phyloP scores from a whole-genome alignment of 2,329 filamentous ascomycete species.

The Xylaria sp. region DNA sequence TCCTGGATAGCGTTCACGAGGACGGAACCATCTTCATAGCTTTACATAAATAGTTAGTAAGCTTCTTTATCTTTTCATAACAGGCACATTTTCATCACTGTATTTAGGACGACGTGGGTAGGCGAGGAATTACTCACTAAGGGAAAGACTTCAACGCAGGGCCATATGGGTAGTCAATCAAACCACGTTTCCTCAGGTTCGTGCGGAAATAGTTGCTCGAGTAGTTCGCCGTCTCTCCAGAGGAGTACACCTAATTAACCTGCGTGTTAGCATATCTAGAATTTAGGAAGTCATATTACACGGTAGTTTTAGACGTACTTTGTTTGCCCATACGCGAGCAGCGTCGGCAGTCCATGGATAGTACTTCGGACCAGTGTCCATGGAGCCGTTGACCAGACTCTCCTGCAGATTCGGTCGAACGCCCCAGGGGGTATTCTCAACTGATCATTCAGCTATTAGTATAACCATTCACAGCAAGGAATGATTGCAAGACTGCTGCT shows the following conservation, averaged over 20 bases:
- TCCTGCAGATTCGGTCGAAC: constrained; percentile 46
- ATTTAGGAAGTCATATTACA: background rate
- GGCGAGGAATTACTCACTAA: constrained; percentile 37
- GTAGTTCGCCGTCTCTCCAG: constrained; percentile 29
- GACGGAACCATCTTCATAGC: constrained; percentile 55
- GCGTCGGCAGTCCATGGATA: constrained; percentile 49
- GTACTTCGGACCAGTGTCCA: constrained; percentile 48
- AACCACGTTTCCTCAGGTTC: constrained; percentile 50
- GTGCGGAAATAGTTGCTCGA: constrained; percentile 30
- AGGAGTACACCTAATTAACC: constrained; percentile 24
- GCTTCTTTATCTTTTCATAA: background rate
- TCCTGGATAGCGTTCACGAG: constrained; percentile 51
- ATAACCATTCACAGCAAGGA: background rate
- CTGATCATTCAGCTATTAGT: constrained; percentile 33
- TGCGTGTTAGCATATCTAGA: background rate
- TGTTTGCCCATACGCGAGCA: constrained; percentile 46
- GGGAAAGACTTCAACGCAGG: constrained; percentile 56
- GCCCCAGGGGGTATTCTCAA: constrained; percentile 49
- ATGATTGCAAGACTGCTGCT: background rate
- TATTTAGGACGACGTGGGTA: background rate
- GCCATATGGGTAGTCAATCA: constrained; percentile 53
- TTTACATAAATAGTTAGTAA: constrained; percentile 12
- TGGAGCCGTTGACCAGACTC: constrained; percentile 44
- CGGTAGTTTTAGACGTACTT: background rate
- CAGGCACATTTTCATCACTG: background rate